Conservation (phyloP, 768 basidiomycete species). For the Xerocomus potaroensis region DNA sequence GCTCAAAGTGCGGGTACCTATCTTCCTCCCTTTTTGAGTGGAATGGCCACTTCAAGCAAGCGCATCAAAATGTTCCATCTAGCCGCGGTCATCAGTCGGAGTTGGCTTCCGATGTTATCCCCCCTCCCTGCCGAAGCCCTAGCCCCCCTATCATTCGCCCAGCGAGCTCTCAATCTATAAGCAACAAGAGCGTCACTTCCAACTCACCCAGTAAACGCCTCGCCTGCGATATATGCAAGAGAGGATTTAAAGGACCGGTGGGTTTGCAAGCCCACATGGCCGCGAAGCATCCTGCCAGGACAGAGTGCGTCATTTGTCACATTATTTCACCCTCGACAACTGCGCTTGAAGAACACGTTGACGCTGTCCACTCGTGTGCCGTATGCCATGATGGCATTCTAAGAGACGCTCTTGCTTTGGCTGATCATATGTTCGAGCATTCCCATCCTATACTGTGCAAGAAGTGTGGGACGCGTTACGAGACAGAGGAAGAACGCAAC, state of each 20-base stretch:
- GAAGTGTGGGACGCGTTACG: slow-evolving; percentile 29
- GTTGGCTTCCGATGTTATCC: background rate
- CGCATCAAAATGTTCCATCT: slow-evolving; percentile 10
- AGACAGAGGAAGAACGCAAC: slow-evolving; percentile 33
- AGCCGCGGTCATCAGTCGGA: slow-evolving; percentile 6
- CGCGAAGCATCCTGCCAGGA: slow-evolving; percentile 20
- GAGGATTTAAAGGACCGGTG: slow-evolving; percentile 14
- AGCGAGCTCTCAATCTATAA: slow-evolving; percentile 16
- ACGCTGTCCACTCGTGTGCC: slow-evolving; percentile 22
- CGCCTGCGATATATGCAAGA: slow-evolving; percentile 22
- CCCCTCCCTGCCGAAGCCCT: slow-evolving; percentile 6
- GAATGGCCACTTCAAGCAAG: slow-evolving; percentile 25
- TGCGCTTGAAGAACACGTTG: slow-evolving; percentile 25
- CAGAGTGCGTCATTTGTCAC: slow-evolving; percentile 26
- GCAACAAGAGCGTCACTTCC: slow-evolving; percentile 5
- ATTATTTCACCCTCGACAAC: slow-evolving; percentile 18
- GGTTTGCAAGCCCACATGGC: slow-evolving; percentile 24
- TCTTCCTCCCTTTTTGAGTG: slow-evolving; percentile 25
- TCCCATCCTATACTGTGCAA: slow-evolving; percentile 26
- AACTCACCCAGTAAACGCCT: slow-evolving; percentile 2
- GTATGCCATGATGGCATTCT: slow-evolving; percentile 30
- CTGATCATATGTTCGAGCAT: slow-evolving; percentile 29
- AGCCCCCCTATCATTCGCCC: slow-evolving; percentile 16
- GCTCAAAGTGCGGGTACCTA: slow-evolving; percentile 22
- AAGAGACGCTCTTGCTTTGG: slow-evolving; percentile 21